Evolutionary conservation across 257 asterid species (phyloP).

Genomic region (Perilla frutescens): DNA sequence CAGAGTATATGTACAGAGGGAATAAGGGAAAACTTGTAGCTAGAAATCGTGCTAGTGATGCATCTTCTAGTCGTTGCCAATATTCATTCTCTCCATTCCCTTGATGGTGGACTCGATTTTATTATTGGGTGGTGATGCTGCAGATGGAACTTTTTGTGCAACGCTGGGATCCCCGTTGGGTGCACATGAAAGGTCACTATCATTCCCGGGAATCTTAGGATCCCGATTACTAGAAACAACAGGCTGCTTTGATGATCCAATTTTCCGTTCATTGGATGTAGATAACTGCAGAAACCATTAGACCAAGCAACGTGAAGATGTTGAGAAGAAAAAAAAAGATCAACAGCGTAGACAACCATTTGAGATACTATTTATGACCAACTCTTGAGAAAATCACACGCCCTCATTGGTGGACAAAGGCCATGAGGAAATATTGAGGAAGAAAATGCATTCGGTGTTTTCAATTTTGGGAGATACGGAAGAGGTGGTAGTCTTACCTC

Average conservation of each 20-base stretch:
- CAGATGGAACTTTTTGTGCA: constrained; percentile 61
- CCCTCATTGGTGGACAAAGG: neutral
- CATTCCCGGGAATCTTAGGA: constrained; percentile 50
- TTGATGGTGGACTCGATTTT: constrained; percentile 73
- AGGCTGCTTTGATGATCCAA: constrained; percentile 70
- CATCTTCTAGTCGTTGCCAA: constrained; percentile 69
- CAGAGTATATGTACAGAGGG: constrained; percentile 50
- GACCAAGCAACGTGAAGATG: constrained; percentile 3
- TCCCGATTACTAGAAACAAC: constrained; percentile 61
- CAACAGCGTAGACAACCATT: neutral
- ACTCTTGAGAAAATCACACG: neutral
- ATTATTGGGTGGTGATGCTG: constrained; percentile 56
- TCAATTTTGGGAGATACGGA: neutral
- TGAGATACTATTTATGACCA: neutral
- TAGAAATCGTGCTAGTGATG: constrained; percentile 52
- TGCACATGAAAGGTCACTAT: constrained; percentile 50
- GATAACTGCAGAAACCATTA: constrained; percentile 56
- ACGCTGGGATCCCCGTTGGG: constrained; percentile 48
- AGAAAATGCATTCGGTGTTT: neutral
- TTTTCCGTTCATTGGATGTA: constrained; percentile 46
- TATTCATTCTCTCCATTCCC: constrained; percentile 80
- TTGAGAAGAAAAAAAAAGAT: constrained; percentile 1
- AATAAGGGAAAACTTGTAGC: constrained; percentile 31
- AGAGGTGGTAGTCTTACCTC: constrained; percentile 53
- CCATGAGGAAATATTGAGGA: neutral